Base-by-base conservation (phyloP, 805 yeast species). In the Priceomyces melissophilus region DNA sequence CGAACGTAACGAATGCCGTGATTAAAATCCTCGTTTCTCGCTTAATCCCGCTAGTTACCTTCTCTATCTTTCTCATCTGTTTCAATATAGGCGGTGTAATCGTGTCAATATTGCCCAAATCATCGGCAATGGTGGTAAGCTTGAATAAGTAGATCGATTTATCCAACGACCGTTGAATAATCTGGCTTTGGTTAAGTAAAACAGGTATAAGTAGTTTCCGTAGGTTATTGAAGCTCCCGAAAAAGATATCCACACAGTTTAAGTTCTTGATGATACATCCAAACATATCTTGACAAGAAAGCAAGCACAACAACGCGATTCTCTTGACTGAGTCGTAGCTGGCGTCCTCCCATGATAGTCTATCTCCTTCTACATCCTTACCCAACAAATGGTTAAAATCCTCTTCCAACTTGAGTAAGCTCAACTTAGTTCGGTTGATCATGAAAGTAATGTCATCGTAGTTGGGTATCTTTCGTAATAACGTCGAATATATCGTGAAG, bases 391-490 rank as follows among this genome's bases (percentile, higher is more conserved):
- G 44, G 38, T 62, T 62, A 43, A 65, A 51, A 38, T 63, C 62
- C 8, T 54, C 53, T 41, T 69, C 75, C 25, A 67, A 46, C 35
- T 47, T 51, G 25, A 48, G 34, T 31, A 65, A 36, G 4, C 45
- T 39, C 14, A 41, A 15, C 39, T 54, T 54, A 4, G 62, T 50
- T 23, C 44, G 43, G 35, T 44, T 38, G 1, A 70, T 52, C 61
- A 66, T 55, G n/a, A 39, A 13, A 2, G 71, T 64, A 38, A 69
- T 49, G 49, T 69, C 75, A 32, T 67, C 73, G 42, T 67, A 68
- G 42, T 67, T 53, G 16, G 70, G 67, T 20, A 69, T 59, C 43
- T 69, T 69, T 33, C 54, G 48, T 20, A 69, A 52, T 32, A 69
- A 51, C 11, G 73, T 65, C 38, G 66, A 52, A 49, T 68, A 69